Evolutionary conservation across 768 basidiomycete species (phyloP), one percentile per base, ranked within the genome.

Genomic region (Termitomyces sp.): DNA sequence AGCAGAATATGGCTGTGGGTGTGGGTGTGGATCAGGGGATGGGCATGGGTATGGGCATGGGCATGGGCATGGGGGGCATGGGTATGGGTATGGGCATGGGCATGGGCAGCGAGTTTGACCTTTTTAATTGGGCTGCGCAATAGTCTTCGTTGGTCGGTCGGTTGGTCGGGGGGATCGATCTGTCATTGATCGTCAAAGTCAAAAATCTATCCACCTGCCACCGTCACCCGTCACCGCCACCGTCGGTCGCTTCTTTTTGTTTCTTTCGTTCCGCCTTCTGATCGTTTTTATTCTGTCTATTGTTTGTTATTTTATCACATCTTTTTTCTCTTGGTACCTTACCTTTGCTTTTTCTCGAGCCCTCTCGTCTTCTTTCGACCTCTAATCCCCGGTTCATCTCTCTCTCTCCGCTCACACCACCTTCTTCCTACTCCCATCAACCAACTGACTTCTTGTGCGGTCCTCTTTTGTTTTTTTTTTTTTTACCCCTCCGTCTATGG

Each of bases 61-160:
- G 49, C 0, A 27, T 27, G 9, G 50, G 50, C 0, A 51, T 40
- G 50, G 50, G n/a, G 55, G 67, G 53, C 21, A 4, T 37, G 31
- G 34, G 45, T 6, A 12, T 49, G 32, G 32, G 12, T 6, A n/a
- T 35, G 0, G 16, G 23, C 0, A 37, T 38, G 50, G 50, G 50
- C 9, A 52, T 52, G 50, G 51, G 51, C 11, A 21, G 66, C 63
- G 85, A 85, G 54, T 80, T 82, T 62, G 83, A 84, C 60, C 70
- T 83, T 59, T 82, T 85, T 68, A 83, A 81, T 66, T 86, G 85
- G 81, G 73, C 74, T 55, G 76, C 69, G 74, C 73, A 67, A 65
- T 63, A 51, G 59, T 52, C 56, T 54, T 16, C 8, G 17, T 21
- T 17, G 29, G 29, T 29, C 25, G 25, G 34, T 19, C 16, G 29